Base-by-base conservation (phyloP, 2,329 filamentous ascomycete genomes). In the Biscogniauxia marginata region DNA sequence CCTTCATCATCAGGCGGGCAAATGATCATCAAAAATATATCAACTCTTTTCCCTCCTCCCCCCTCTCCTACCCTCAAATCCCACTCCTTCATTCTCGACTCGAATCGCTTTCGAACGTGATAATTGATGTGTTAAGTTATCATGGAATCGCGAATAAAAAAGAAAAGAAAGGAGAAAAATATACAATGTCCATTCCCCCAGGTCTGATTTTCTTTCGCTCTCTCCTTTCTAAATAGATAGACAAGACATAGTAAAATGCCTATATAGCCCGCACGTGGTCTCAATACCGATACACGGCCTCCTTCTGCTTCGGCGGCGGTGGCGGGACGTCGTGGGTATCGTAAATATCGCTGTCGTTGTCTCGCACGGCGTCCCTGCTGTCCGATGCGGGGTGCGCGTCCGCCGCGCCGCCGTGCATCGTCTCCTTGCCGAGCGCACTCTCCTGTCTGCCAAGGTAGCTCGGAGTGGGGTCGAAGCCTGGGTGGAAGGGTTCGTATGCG, bases 321-420 rank as follows among this genome's bases (percentile, higher is more conserved):
- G 46, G 21, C 46, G 46, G 7, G 20, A 24, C 46, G 22, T n/a
- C 8, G 73, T 67, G 39, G 13, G 19, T 55, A 46, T 74, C 72
- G 53, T 79, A 78, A 44, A 77, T 63, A 49, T 77, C 74, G 30
- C 76, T 74, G 34, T 73, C 70, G 39, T 72, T 68, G 3, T 72
- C 67, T 7, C 30, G 30, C 30, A 39, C 30, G 13, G 30, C 6
- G 30, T 16, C 13, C 30, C 30, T 11, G 30, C 13, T 13, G 57
- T 56, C 21, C 56, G 64, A 43, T n/a, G n/a, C n/a, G n/a, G n/a
- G n/a, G n/a, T n/a, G n/a, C 54, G 59, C 18, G 44, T 25, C 25
- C 46, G 39, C 20, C 4, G 44, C 63, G 20, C 70, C 75, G 7
- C 74, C 76, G 49, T 76, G 74, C 76, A 77, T 77, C 7, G 71